Base-by-base conservation (phyloP, 2,329 filamentous ascomycete species). In the Ophiosphaerella herpotricha region DNA sequence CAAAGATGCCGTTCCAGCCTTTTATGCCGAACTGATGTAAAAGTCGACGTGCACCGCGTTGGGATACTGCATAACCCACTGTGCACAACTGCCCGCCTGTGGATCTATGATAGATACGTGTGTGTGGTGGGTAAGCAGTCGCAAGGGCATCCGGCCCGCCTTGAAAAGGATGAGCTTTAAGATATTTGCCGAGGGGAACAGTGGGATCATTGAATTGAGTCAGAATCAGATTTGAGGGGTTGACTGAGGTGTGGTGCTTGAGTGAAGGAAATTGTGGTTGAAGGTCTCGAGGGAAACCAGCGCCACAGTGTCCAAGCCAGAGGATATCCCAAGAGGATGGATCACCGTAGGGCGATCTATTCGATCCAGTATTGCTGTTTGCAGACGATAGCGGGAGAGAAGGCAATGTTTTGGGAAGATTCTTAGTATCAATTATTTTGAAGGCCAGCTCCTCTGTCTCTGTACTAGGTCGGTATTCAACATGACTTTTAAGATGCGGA, bases 321-420 rank as follows among this genome's bases (percentile, higher is more conserved):
- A 77, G 64, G 32, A 76, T 57, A 47, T 77, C 74, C 74, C 74
- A 76, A 37, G 70, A 48, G 18, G 55, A 29, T 14, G 66, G 63
- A 47, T 74, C 71, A 1, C 63, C 66, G 38, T 69, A 69, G 13
- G 71, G 70, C n/a, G 63, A 72, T n/a, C 45, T 70, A 43, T 34
- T 52, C 49, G 46, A 9, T 8, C 14, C 43, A 12, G 12, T 23
- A 11, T 16, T 31, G 23, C 21, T 36, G 3, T 33, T 35, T 4
- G 57, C 39, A 5, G 55, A 56, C 6, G 55, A 49, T 37, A 68
- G 40, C 5, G 60, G 56, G 11, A 64, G 32, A 7, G 63, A 60
- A 7, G 64, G 60, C 1, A 67, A 54, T 18, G 54, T 50, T 11
- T 55, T 48, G 33, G 62, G 57, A 18, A 66, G 58, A 41, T 54